Evolutionary conservation across 441 rosid genomes (phyloP).

Genomic region (Adansonia grandidieri): DNA sequence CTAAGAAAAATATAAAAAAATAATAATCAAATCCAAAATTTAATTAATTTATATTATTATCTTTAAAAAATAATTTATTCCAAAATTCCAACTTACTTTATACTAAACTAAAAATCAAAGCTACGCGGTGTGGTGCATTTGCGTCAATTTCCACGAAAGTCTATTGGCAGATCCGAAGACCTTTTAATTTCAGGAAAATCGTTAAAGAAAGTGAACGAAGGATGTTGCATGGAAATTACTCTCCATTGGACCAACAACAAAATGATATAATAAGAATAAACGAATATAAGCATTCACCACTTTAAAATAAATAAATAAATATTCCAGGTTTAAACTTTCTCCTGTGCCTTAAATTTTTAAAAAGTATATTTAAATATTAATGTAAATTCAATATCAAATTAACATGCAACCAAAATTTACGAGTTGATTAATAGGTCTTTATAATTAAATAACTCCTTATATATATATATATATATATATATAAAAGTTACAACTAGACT

Average conservation of each 20-base stretch:
- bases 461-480: too few relatives aligned
- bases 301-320: neutral
- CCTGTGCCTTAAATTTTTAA: neutral
- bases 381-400: neutral
- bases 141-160: constrained; percentile 12
- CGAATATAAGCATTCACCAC: neutral
- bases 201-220: neutral
- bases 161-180: neutral
- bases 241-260: constrained; percentile 5
- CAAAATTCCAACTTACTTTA: neutral
- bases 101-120: neutral
- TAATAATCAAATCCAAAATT: too few relatives aligned
- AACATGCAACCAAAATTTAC: neutral
- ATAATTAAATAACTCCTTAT: too few relatives aligned
- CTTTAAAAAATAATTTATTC: neutral
- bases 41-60: too few relatives aligned
- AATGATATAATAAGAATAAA: neutral
- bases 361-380: neutral
- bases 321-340: neutral
- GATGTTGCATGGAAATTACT: neutral
- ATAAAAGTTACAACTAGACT: too few relatives aligned
- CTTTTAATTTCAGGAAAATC: neutral
- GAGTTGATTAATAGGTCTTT: neutral
- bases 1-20: neutral
- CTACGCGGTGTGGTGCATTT: neutral